These are phyloP conservation scores for Cercis canadensis DNA, from an alignment of 306 rosid species.

Conservation along the genomic window DNA sequence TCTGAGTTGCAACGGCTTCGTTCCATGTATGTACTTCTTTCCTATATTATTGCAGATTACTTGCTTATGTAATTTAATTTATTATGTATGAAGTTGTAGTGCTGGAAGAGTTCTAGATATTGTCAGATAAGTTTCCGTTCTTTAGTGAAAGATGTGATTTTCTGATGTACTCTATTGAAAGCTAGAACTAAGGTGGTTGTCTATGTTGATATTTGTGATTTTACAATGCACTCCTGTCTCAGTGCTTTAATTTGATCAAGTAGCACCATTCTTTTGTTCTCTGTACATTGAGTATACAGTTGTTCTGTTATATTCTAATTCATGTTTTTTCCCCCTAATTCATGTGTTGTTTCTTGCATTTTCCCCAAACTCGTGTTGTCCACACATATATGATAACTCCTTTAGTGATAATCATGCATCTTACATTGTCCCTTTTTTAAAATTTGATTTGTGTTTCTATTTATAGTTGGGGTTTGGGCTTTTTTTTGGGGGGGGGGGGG, in stretches of 20 bases:
- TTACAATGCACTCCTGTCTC: background rate
- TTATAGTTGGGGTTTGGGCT: too few relatives aligned
- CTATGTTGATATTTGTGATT: background rate
- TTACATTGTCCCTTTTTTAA: background rate
- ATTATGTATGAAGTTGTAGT: background rate
- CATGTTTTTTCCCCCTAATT: background rate
- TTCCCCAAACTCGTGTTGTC: background rate
- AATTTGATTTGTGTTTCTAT: too few relatives aligned
- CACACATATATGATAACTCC: background rate
- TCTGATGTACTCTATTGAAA: too few relatives aligned
- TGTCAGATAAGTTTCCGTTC: too few relatives aligned
- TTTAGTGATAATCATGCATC: background rate
- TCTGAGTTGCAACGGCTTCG: constrained; percentile 91
- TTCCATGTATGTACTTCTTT: constrained; percentile 70
- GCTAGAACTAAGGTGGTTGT: too few relatives aligned
- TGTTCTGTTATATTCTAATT: too few relatives aligned
- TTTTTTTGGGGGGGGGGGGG: too few relatives aligned
- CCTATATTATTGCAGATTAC: constrained; percentile 20
- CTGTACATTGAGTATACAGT: background rate
- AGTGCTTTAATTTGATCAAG: background rate
- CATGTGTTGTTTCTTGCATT: too few relatives aligned
- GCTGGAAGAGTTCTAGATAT: constrained; percentile 4
- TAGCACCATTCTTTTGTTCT: background rate
- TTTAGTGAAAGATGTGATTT: too few relatives aligned
- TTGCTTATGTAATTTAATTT: constrained; percentile 25